Conservation (phyloP, 202 grass and related monocot genomes). For the Saccharum hybrid region DNA sequence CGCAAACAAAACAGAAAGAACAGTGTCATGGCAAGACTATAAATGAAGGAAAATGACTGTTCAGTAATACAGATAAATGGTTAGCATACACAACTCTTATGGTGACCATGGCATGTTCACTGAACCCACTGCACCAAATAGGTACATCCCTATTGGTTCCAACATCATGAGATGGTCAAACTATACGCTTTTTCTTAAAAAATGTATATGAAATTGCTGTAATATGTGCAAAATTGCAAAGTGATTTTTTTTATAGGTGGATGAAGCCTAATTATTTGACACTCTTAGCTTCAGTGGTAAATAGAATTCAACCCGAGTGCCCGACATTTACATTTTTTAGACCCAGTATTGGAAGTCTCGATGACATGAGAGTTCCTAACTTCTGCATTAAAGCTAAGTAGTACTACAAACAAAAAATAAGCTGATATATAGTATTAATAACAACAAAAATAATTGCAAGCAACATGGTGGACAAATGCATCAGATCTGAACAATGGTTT, state of each 20-base stretch:
- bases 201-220: not conserved
- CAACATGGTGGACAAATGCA: conserved; percentile 19
- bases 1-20: not conserved
- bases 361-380: not conserved
- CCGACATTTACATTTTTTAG: conserved; percentile 2
- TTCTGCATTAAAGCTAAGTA: not conserved
- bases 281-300: not conserved
- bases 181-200: not conserved
- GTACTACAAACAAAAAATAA: not conserved
- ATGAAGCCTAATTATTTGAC: not conserved
- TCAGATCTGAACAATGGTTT: conserved; percentile 23
- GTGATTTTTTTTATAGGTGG: not conserved
- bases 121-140: not conserved
- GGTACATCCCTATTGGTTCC: not conserved
- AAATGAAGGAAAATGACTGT: conserved; percentile 4
- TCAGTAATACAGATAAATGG: not conserved
- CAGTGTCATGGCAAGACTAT: not conserved
- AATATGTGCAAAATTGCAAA: not conserved
- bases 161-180: not conserved
- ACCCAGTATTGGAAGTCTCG: conserved; percentile 9
- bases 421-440: not conserved
- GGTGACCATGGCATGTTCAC: not conserved
- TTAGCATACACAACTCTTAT: not conserved
- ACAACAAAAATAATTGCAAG: conserved; percentile 21
- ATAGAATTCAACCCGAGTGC: not conserved